Evolutionary conservation across 2,329 filamentous ascomycete genomes (phyloP).

Genomic region (Lasiodiplodia citricola): DNA sequence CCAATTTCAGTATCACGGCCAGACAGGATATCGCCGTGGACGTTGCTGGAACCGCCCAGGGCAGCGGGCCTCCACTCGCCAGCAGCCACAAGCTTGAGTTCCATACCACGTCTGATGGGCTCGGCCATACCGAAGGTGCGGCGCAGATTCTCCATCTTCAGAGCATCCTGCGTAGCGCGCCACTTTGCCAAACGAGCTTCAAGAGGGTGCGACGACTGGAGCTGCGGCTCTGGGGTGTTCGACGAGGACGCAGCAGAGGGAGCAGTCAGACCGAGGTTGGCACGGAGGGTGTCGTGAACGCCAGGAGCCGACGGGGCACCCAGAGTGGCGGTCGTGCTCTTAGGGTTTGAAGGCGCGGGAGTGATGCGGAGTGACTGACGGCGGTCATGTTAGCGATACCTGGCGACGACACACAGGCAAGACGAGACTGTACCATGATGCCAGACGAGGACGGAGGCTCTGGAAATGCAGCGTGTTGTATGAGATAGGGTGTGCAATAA

Average conservation of each 20-base stretch:
- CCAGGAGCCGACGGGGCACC: constrained; percentile 88
- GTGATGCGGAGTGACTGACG: constrained; percentile 76
- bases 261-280: constrained; percentile 69
- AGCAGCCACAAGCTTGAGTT: constrained; percentile 83
- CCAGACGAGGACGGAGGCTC: background rate
- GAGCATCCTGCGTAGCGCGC: constrained; percentile 83
- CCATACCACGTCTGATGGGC: constrained; percentile 91
- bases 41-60: constrained; percentile 67
- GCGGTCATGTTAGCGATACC: constrained; percentile 10
- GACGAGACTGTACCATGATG: constrained; percentile 12
- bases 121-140: constrained; percentile 91
- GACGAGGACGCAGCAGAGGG: constrained; percentile 39
- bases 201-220: constrained; percentile 82
- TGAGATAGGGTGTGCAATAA: background rate
- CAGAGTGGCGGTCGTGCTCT: constrained; percentile 58
- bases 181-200: constrained; percentile 88
- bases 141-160: constrained; percentile 88
- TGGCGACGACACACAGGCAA: background rate
- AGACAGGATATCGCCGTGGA: constrained; percentile 88
- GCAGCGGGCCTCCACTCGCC: constrained; percentile 80
- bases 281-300: constrained; percentile 89
- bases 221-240: constrained; percentile 36
- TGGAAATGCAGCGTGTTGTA: background rate
- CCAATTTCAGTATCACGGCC: constrained; percentile 77
- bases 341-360: constrained; percentile 69